Evolutionary conservation across 345 rosid species (phyloP), one percentile per base, ranked within the genome.

Genomic region (Rhodamnia argentea): DNA sequence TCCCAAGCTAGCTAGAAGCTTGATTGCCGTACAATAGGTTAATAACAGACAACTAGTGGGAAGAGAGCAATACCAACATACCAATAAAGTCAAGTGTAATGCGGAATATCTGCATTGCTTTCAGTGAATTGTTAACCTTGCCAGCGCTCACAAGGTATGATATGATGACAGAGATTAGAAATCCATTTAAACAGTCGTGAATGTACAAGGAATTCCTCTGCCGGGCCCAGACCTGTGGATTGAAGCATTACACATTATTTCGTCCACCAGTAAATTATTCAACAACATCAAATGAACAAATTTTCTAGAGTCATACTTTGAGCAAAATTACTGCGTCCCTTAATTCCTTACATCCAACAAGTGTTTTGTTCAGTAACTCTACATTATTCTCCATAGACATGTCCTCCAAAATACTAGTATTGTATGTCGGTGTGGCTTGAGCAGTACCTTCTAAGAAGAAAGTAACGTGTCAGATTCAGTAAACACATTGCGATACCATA

Each of bases 181-280:
- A 96, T 81, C 98, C 99, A 91, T 94, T 96, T 86, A 96, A 86
- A 89, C 99, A 93, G 91, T 97, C 97, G 50, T 97, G 93, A 85
- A 85, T 90, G 54, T 92, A 91, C 86, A 97, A 88, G 7, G 97
- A 95, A 89, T 94, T 92, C 91, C 99, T 95, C 88, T 93, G 98
- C 85, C 89, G 94, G 86, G 95, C 98, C 99, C 98, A 97, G 54
- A 94, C 93, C 99, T 97, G 87, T 87, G 92, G 56, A 52, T 60
- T 60, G 76, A 40, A 84, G 88, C 59, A 83, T 82, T 40, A 53
- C 78, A 58, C 52, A 74, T 51, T 44, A 64, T 54, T 59, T 83
- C 74, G 78, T 82, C 7, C 6, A 52, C 78, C 27, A 52, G 26
- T 24, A 37, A 86, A 22, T 75, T 24, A 22, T 47, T 53, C 81